Evolutionary conservation across 2,329 filamentous ascomycete genomes (phyloP), one percentile per base, ranked within the genome.

Genomic region (Pestalotiopsis sp.): DNA sequence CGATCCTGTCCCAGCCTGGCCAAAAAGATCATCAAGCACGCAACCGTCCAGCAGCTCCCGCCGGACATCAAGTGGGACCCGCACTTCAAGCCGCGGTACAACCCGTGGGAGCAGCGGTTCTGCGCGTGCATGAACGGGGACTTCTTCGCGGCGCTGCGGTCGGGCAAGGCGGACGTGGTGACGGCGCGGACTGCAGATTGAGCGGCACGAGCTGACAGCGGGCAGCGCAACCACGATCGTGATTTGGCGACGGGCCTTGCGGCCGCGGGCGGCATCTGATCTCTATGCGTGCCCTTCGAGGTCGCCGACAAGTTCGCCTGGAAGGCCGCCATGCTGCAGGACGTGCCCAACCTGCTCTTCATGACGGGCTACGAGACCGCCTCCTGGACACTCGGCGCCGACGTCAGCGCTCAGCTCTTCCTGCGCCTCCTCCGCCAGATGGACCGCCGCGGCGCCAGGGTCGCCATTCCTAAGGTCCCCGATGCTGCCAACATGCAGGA

Each of bases 51-150:
- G 17, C 80, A 85, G 39, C 81, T 91, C 0, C 89, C 89, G 0
- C 72, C 73, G 0, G 73, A 79, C n/a, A 77, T 88, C 17, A 77
- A 80, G 1, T 75, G 80, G 69, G 83, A 88, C n/a, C 86, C 85
- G 1, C 83, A 90, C 73, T 89, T 89, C 78, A 80, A 80, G 23
- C 87, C 87, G 0, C 74, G 76, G 1, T 90, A 90, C 68, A 83
- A 84, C 5, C 88, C 88, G 0, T 90, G 91, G 89, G 86, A 93
- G 66, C 92, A 94, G 74, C 86, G 92, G 1, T 79, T 94, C 20
- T 93, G 91, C 72, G 80, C 90, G 38, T 86, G 74, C 1, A 76
- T 79, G 20, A 79, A 85, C 36, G 82, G 82, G 0, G 85, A 86
- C 71, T 84, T 86, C 67, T 87, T 81, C 70, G 67, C 74, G 5